Conservation (phyloP, 768 basidiomycete genomes). For the Hericium coralloides region DNA sequence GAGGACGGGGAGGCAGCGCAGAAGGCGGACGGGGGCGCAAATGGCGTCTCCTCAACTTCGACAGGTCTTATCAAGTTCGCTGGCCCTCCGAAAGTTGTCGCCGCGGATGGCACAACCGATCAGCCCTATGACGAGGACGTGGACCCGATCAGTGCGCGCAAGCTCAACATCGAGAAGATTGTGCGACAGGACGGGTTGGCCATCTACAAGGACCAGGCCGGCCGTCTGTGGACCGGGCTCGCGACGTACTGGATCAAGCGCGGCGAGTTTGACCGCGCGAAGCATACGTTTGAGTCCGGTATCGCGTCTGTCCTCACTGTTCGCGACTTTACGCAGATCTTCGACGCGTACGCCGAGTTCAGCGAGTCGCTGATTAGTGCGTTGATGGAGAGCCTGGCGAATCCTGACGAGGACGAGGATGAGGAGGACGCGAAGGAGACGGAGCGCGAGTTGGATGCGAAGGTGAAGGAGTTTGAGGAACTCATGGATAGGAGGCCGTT, state of each 20-base stretch:
- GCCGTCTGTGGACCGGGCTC: slow-evolving; percentile 89
- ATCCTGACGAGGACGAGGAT: slow-evolving; percentile 69
- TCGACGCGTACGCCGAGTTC: slow-evolving; percentile 94
- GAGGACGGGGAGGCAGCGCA: slow-evolving; percentile 43
- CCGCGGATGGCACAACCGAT: slow-evolving; percentile 40
- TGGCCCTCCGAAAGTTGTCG: slow-evolving; percentile 50
- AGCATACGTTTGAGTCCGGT: slow-evolving; percentile 81
- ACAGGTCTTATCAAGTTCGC: slow-evolving; percentile 66
- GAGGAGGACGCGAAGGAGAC: slow-evolving; percentile 70
- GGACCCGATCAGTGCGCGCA: slow-evolving; percentile 60
- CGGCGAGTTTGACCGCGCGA: slow-evolving; percentile 88
- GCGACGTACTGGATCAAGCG: slow-evolving; percentile 99
- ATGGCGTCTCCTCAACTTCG: slow-evolving; percentile 32
- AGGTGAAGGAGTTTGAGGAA: slow-evolving; percentile 90
- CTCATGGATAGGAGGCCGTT: slow-evolving; percentile 94
- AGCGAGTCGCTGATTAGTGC: slow-evolving; percentile 83
- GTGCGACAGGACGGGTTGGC: slow-evolving; percentile 78
- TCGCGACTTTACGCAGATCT: slow-evolving; percentile 95
- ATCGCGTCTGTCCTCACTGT: slow-evolving; percentile 81
- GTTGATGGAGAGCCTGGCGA: slow-evolving; percentile 78
- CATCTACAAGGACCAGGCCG: slow-evolving; percentile 94
- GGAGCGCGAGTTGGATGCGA: slow-evolving; percentile 74
- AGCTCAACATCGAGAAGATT: slow-evolving; percentile 81
- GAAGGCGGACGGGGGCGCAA: slow-evolving; percentile 37
- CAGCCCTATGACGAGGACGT: slow-evolving; percentile 71